These are phyloP conservation scores for Malus hybrid DNA, from an alignment of 331 rosid species.

Conservation along the genomic window DNA sequence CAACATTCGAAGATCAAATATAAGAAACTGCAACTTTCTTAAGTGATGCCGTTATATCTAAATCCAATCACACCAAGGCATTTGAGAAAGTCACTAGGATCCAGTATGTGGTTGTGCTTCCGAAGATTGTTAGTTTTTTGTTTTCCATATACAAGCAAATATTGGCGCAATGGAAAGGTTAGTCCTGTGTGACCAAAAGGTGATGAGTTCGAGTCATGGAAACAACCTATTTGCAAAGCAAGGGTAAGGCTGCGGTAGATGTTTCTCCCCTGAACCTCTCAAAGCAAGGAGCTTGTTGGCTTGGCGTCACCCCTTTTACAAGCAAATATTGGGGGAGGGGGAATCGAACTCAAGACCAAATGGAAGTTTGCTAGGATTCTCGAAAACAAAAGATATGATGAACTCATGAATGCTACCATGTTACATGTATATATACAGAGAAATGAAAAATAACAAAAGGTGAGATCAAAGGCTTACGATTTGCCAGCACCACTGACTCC, in stretches of 20 bases:
- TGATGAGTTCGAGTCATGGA: too few relatives aligned
- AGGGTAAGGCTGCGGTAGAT: too few relatives aligned
- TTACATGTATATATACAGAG: not conserved
- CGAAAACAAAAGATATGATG: not conserved
- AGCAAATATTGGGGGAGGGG: too few relatives aligned
- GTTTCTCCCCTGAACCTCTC: too few relatives aligned
- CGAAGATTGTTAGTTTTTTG: not conserved
- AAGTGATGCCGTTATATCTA: not conserved
- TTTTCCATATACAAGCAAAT: too few relatives aligned
- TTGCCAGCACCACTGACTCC: slow-evolving; percentile 92
- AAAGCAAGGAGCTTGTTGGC: too few relatives aligned
- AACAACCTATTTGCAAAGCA: too few relatives aligned
- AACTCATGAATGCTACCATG: not conserved
- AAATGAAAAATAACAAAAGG: not conserved
- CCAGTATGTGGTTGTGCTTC: not conserved
- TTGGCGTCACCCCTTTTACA: too few relatives aligned
- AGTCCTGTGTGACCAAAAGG: too few relatives aligned
- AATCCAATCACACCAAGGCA: not conserved
- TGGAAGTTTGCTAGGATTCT: too few relatives aligned
- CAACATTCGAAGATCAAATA: not conserved
- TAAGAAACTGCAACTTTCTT: not conserved
- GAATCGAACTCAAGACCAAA: too few relatives aligned
- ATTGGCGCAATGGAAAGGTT: too few relatives aligned
- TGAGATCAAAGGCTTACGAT: slow-evolving; percentile 42
- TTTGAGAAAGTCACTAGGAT: not conserved